A percentile compares a stretch with the other conserved stretches of the same genome.
phyloP scores from a whole-genome alignment of 2,329 filamentous ascomycete species.

The Diaporthe sp. region DNA sequence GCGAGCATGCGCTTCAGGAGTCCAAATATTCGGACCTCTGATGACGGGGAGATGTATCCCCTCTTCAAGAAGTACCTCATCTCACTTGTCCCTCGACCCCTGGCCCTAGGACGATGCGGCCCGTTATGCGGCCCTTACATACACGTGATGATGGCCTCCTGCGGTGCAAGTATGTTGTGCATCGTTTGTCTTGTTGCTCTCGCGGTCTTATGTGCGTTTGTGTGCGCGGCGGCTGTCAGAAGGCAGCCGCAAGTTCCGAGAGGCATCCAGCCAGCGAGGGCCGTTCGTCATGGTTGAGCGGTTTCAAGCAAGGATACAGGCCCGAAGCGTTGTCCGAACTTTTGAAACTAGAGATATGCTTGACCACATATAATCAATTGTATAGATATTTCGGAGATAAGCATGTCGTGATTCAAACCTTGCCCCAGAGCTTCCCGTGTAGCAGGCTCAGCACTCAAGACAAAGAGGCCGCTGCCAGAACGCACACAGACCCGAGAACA shows the following conservation, averaged over 20 bases:
- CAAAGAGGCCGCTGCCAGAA: background rate
- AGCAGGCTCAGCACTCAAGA: background rate
- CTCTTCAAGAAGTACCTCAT: background rate
- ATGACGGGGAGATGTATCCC: background rate
- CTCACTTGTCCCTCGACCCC: background rate
- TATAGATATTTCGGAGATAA: conserved; percentile 10
- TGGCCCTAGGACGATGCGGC: conserved; percentile 35
- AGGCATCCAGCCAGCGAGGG: background rate
- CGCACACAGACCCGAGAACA: background rate
- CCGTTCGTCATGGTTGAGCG: too few relatives aligned
- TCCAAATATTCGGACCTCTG: too few relatives aligned
- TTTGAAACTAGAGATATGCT: conserved; percentile 2
- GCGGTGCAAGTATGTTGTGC: conserved; percentile 50
- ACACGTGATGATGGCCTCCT: conserved; percentile 46
- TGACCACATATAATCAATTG: background rate
- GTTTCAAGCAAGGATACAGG: background rate
- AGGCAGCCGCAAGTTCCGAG: background rate
- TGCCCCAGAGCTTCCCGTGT: background rate
- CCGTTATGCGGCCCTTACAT: conserved; percentile 46
- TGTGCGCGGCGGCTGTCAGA: background rate
- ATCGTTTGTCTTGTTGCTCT: conserved; percentile 41
- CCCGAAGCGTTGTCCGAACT: background rate
- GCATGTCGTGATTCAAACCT: background rate
- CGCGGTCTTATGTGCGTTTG: too few relatives aligned
- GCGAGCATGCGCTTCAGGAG: background rate